Evolutionary conservation across 352 stramenopile species (phyloP), one percentile per base, ranked within the genome.

Genomic region (Phytophthora agathidicida): DNA sequence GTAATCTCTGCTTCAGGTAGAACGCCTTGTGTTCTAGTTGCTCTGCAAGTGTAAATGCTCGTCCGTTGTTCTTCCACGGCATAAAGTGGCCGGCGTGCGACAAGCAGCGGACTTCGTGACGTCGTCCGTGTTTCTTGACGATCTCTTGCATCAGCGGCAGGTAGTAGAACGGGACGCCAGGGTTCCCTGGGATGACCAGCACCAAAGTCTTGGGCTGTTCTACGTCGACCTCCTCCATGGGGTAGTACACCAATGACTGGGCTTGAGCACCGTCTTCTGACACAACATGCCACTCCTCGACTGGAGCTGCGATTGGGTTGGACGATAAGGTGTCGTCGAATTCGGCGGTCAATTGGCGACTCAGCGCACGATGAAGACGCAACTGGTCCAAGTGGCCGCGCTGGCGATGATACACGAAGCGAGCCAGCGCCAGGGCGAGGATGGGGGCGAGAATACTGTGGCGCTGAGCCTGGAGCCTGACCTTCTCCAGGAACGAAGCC

Each of bases 131-230:
- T 13, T 52, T 66, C 22, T 54, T 43, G 0, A 79, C 54, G 20
- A 92, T 33, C 53, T 80, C 60, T 20, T 79, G 76, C 83, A 90
- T 85, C 16, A 90, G 63, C 32, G 83, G 76, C 37, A 89, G 46
- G 52, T 89, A 88, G 47, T 77, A 92, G 53, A 83, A 80, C 17
- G 78, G 64, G 26, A 89, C 33, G 13, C 83, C 83, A 0, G 83
- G 83, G 47, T 92, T 92, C 3, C 83, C 83, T 0, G 83, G 83
- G 9, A 90, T 58, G 17, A 92, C 57, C 10, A 90, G 63, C 50
- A 92, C 74, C 30, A 90, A 62, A 26, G 73, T 44, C 8, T 88
- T 77, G 41, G n/a, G n/a, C n/a, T n/a, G n/a, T n/a, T 65, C 26
- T 10, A 5, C 27, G 16, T 58, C 46, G 2, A 26, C 17, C n/a